Evolutionary conservation across 73 alveolate species (phyloP).

Genomic region (Tetrahymena elliotti): DNA sequence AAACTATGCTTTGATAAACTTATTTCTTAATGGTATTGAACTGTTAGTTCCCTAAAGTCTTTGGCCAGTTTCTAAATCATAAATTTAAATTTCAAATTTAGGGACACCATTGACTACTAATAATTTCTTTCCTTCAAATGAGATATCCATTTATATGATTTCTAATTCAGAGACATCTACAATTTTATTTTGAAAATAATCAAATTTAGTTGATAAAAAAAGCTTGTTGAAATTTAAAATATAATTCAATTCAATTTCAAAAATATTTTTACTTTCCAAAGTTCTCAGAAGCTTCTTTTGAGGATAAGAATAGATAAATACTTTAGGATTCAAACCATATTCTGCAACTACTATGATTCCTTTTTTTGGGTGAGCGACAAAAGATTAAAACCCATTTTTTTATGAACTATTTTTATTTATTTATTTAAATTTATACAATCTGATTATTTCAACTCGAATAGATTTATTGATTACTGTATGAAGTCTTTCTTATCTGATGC

Average conservation of each 20-base stretch:
- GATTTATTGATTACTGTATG: slow-evolving; percentile 58
- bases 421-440: background rate
- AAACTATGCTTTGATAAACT: slow-evolving; percentile 26
- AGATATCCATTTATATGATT: slow-evolving; percentile 57
- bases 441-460: background rate
- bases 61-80: slow-evolving; percentile 55
- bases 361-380: slow-evolving; percentile 51
- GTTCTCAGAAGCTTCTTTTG: slow-evolving; percentile 52
- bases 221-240: background rate
- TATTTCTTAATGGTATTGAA: slow-evolving; percentile 6
- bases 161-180: slow-evolving; percentile 32
- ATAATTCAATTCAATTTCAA: too few relatives aligned
- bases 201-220: too few relatives aligned
- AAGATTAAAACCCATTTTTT: slow-evolving; percentile 54
- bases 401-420: background rate
- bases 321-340: slow-evolving; percentile 74
- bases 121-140: slow-evolving; percentile 62
- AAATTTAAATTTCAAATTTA: slow-evolving; percentile 60
- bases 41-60: slow-evolving; percentile 34
- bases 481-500: slow-evolving; percentile 63
- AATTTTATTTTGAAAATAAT: too few relatives aligned
- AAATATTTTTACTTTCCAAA: background rate
- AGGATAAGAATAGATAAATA: slow-evolving; percentile 59
- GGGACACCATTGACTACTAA: slow-evolving; percentile 72
- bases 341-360: slow-evolving; percentile 72